Evolutionary conservation across 2,329 filamentous ascomycete genomes (phyloP), one percentile per base, ranked within the genome.

Genomic region (Fusarium siculi): DNA sequence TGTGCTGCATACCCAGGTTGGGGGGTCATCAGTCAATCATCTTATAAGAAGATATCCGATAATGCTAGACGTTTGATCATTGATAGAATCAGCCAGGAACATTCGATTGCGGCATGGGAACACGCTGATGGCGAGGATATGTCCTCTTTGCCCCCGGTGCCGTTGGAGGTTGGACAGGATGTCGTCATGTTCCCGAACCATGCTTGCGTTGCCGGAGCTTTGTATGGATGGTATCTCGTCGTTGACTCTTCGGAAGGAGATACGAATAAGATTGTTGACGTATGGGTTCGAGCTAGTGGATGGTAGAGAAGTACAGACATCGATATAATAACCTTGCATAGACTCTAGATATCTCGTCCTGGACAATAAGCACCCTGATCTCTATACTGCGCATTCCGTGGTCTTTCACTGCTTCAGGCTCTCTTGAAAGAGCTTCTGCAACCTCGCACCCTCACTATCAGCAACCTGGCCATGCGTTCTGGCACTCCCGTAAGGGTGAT

Each of bases 81-180:
- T 12, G 86, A 85, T 7, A 83, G 88, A 11, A 86, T 92, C n/a
- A 90, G 88, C 60, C 91, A 93, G 74, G 91, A 93, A 74, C 91
- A 92, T 79, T 88, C 87, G 0, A 87, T 91, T 40, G 74, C 92
- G 49, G 82, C 83, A 0, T 91, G 88, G 85, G 81, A 63, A n/a
- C n/a, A 57, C 50, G 0, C 77, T 0, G 74, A 80, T 3, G 79
- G 4, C 9, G 52, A 23, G 18, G 37, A 59, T 7, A 8, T 28
- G 1, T 30, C 32, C 1, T 16, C n/a, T 0, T 7, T 66, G 1
- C 55, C 60, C 0, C 57, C 72, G 2, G 76, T 87, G 15, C 81
- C 84, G 5, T 75, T 92, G 37, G 72, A 80, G 10, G 80, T 91
- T 54, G 90, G 79, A 0, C 74, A 81, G 9, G 73, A 44, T 4